These are phyloP conservation scores for Grosmannia huntii DNA, from an alignment of 2,329 filamentous ascomycete genomes.

Conservation along the genomic window DNA sequence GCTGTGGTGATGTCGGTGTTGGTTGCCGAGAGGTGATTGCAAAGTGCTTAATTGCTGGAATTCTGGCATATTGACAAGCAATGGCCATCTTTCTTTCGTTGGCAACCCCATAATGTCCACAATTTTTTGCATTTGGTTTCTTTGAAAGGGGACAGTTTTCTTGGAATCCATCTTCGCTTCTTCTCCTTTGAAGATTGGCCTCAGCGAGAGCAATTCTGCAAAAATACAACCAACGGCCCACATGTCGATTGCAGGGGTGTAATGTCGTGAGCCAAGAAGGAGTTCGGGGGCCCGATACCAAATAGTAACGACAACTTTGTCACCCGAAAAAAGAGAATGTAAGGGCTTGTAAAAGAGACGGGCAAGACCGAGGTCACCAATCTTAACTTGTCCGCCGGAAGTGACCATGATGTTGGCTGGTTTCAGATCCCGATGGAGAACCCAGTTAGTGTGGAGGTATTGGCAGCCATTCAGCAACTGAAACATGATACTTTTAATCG, in stretches of 20 bases:
- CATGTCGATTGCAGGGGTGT: constrained; percentile 91
- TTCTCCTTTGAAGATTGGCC: constrained; percentile 96
- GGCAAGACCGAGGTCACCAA: constrained; percentile 86
- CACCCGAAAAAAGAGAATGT: constrained; percentile 80
- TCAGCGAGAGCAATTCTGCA: constrained; percentile 76
- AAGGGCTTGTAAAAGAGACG: constrained; percentile 89
- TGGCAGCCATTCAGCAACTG: constrained; percentile 90
- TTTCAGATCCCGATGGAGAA: constrained; percentile 91
- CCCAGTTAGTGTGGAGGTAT: constrained; percentile 94
- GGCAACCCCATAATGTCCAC: constrained; percentile 92
- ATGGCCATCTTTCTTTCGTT: constrained; percentile 77
- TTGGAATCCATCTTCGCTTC: constrained; percentile 99
- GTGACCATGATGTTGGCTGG: constrained; percentile 99
- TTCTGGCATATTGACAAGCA: constrained; percentile 76
- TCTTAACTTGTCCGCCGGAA: constrained; percentile 77
- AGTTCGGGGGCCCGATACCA: constrained; percentile 97
- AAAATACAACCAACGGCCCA: constrained; percentile 99
- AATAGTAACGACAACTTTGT: constrained; percentile 97
- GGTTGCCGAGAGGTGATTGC: constrained; percentile 26
- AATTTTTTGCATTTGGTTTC: constrained; percentile 98
- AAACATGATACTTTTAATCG: constrained; percentile 88
- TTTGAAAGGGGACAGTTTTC: constrained; percentile 92
- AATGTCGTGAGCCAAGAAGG: constrained; percentile 83
- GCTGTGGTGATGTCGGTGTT: constrained; percentile 19
- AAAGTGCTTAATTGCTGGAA: constrained; percentile 55